Percentiles rank a stretch among this genome's conserved stretches.
phyloP scores from a whole-genome alignment of 2,329 filamentous ascomycete species.

The Fusarium albosuccineum region DNA sequence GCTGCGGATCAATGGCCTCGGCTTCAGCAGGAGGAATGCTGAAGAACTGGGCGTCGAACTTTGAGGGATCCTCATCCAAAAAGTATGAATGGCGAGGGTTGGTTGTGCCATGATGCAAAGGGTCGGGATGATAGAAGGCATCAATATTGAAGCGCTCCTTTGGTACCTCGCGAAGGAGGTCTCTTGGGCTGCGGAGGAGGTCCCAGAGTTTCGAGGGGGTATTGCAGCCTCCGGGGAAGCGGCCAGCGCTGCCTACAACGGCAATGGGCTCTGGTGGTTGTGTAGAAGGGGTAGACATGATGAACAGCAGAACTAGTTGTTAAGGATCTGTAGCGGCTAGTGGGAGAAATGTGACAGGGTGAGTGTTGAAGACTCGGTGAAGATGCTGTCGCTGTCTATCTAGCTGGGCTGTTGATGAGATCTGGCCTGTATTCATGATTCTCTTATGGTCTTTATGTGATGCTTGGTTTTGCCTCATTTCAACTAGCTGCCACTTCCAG shows the following conservation, averaged over 20 bases:
- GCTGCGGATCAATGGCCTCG: slow-evolving; percentile 53
- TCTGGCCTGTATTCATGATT: no score
- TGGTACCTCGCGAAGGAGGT: slow-evolving; percentile 50
- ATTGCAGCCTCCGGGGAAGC: slow-evolving; percentile 53
- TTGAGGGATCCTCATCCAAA: background rate
- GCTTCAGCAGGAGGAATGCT: slow-evolving; percentile 54
- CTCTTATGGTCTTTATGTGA: no score
- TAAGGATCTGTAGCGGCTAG: no score
- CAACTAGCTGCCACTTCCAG: no score
- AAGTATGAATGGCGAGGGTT: background rate
- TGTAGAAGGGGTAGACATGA: no score
- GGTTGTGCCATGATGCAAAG: slow-evolving; percentile 25
- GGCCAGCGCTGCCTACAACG: slow-evolving; percentile 55
- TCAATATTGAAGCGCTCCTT: slow-evolving; percentile 42
- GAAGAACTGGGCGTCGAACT: slow-evolving; percentile 55
- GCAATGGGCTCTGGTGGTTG: slow-evolving; percentile 53
- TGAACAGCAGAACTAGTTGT: no score
- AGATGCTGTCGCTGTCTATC: no score
- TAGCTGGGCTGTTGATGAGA: no score
- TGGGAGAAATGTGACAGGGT: no score
- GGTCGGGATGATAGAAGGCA: slow-evolving; percentile 45
- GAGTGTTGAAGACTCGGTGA: no score
- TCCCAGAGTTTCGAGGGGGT: slow-evolving; percentile 55
- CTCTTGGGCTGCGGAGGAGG: slow-evolving; percentile 47
- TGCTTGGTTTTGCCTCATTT: no score